Evolutionary conservation across 1,139 yeast species (phyloP).

Genomic region (Sugiyamaella novakii): DNA sequence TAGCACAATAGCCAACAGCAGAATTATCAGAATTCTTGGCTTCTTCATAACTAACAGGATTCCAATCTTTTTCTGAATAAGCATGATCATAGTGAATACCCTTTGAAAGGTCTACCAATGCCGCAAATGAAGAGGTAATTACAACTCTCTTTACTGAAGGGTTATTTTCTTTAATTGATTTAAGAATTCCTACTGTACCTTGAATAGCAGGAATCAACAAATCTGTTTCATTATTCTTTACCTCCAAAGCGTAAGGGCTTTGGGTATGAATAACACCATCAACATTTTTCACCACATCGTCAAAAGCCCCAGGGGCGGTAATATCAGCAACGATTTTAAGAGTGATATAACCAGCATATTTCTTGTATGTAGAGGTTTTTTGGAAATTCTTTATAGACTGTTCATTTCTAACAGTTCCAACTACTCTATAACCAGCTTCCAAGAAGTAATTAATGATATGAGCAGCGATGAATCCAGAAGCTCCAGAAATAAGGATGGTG

Average conservation of each 20-base stretch:
- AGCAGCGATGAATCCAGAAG: neutral
- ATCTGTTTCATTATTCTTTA: conserved; percentile 34
- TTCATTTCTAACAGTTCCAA: neutral
- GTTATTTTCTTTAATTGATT: conserved; percentile 47
- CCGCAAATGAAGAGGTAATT: conserved; percentile 57
- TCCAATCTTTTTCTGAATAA: conserved; percentile 48
- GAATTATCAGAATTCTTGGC: conserved; percentile 36
- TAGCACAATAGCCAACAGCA: conserved; percentile 42
- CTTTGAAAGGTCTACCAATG: conserved; percentile 33
- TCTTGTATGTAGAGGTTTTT: neutral
- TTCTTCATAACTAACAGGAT: conserved; percentile 46
- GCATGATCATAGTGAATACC: conserved; percentile 36
- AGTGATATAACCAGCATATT: neutral
- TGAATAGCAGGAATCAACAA: conserved; percentile 51
- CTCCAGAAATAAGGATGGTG: neutral
- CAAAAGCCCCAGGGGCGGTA: conserved; percentile 51
- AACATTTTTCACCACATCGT: conserved; percentile 46
- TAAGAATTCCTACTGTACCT: conserved; percentile 50
- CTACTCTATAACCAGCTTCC: neutral
- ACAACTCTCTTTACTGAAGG: conserved; percentile 51
- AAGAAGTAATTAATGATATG: neutral
- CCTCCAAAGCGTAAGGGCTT: neutral
- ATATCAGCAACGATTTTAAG: conserved; percentile 48
- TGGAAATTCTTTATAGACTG: neutral
- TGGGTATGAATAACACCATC: neutral